A percentile compares a stretch with the other conserved stretches of the same genome.
These are phyloP conservation scores for Linnemannia schmuckeri DNA, from an alignment of 192 early-diverging fungal species.

Conservation along the genomic window DNA sequence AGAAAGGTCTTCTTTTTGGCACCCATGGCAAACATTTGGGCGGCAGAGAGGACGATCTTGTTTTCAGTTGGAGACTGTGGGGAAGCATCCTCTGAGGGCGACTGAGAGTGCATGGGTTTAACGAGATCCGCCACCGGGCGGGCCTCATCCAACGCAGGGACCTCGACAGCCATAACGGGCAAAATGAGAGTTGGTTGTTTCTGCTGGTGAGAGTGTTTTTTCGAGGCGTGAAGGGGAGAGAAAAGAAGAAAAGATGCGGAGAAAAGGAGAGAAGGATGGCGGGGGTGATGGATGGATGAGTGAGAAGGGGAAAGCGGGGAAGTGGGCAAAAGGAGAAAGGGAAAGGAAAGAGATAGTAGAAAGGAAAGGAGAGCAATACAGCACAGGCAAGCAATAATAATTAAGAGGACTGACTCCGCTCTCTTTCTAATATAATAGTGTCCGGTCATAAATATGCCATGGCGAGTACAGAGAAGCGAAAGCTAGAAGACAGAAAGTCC, in stretches of 20 bases:
- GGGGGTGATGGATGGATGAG: background rate
- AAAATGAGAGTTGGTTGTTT: background rate
- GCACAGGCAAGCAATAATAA: background rate
- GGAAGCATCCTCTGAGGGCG: background rate
- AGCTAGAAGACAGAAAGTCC: no score
- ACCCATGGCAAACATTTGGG: conserved; percentile 12
- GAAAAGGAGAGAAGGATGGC: background rate
- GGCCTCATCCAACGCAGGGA: background rate
- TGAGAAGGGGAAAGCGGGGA: background rate
- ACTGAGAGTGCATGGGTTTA: background rate
- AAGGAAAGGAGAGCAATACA: background rate
- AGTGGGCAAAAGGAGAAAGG: background rate
- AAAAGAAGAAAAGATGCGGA: background rate
- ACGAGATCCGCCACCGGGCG: background rate
- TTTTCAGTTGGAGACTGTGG: background rate
- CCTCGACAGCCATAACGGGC: conserved; percentile 14
- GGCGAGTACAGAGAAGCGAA: no score
- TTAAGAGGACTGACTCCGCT: no score
- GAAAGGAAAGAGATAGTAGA: no score
- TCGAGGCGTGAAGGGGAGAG: background rate
- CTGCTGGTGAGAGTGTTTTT: background rate
- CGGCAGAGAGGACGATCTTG: conserved; percentile 20
- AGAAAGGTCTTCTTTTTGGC: conserved; percentile 13
- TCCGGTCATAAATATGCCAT: no score
- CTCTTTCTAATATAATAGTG: no score